A percentile compares a stretch with the other conserved stretches of the same genome.
Conservation (phyloP, 768 basidiomycete genomes). For the Tulasnella sp. region DNA sequence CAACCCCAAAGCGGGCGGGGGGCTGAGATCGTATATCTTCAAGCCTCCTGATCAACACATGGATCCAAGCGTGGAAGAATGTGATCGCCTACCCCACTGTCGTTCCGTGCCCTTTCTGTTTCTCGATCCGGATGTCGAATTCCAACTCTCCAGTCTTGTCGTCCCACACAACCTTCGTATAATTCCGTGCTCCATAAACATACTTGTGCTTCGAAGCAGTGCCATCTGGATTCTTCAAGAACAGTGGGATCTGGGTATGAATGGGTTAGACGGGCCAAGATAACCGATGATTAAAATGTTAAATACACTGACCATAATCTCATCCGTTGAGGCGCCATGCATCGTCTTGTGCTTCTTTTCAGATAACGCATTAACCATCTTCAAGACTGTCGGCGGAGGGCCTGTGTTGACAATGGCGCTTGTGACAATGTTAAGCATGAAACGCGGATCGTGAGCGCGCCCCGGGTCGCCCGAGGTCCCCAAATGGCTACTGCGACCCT, state of each 20-base stretch:
- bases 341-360: constrained; percentile 75
- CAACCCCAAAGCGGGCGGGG: constrained; percentile 36
- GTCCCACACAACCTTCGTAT: constrained; percentile 63
- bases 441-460: constrained; percentile 52
- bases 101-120: constrained; percentile 65
- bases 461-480: constrained; percentile 34
- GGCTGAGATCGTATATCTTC: constrained; percentile 36
- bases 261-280: background rate
- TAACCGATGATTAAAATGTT: background rate
- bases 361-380: constrained; percentile 66
- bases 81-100: constrained; percentile 58
- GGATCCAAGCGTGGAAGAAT: constrained; percentile 2
- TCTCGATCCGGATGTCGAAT: constrained; percentile 83
- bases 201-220: constrained; percentile 61
- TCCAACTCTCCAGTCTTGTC: constrained; percentile 47
- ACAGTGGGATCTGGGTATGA: constrained; percentile 56
- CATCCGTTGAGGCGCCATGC: constrained; percentile 74
- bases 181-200: constrained; percentile 85
- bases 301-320: constrained; percentile 53
- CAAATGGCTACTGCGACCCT: constrained; percentile 31
- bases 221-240: constrained; percentile 67
- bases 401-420: constrained; percentile 98
- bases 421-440: constrained; percentile 82
- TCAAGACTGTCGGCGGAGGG: constrained; percentile 62
- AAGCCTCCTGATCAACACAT: background rate